phyloP scores from a whole-genome alignment of 306 rosid genomes.

The Cucumis melo region DNA sequence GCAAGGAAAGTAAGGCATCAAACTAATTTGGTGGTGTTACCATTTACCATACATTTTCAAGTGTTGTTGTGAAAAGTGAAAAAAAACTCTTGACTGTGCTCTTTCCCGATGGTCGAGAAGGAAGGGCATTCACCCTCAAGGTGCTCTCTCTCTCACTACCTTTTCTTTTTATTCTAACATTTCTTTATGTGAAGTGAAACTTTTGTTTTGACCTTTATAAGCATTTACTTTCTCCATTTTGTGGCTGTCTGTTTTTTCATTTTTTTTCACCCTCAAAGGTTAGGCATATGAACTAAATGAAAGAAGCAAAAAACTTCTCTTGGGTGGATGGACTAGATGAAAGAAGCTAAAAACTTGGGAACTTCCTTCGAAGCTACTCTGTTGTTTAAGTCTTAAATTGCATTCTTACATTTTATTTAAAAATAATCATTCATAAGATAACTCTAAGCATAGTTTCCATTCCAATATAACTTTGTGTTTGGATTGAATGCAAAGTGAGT shows the following conservation, averaged over 20 bases:
- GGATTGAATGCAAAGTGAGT: background rate
- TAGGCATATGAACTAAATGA: background rate
- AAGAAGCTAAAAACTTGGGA: background rate
- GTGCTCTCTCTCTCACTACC: slow-evolving; percentile 20
- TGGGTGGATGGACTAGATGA: too few relatives aligned
- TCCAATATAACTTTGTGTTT: background rate
- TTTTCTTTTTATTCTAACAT: background rate
- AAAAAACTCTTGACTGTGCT: slow-evolving; percentile 89
- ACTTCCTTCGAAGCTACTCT: background rate
- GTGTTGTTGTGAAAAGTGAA: slow-evolving; percentile 85
- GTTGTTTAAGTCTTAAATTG: background rate
- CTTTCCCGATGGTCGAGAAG: slow-evolving; percentile 94
- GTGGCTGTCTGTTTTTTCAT: background rate
- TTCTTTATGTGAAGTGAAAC: background rate
- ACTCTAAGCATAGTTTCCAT: background rate
- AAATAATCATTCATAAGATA: background rate
- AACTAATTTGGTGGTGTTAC: slow-evolving; percentile 19
- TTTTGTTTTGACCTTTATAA: background rate
- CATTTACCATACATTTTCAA: slow-evolving; percentile 29
- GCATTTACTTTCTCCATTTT: background rate
- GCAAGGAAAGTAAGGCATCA: slow-evolving; percentile 7
- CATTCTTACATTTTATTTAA: background rate
- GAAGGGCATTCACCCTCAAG: slow-evolving; percentile 94
- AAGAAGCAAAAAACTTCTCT: too few relatives aligned
- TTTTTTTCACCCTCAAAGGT: background rate